Conservation (phyloP, 495 filamentous ascomycete genomes). For the Penicillium paradoxum region DNA sequence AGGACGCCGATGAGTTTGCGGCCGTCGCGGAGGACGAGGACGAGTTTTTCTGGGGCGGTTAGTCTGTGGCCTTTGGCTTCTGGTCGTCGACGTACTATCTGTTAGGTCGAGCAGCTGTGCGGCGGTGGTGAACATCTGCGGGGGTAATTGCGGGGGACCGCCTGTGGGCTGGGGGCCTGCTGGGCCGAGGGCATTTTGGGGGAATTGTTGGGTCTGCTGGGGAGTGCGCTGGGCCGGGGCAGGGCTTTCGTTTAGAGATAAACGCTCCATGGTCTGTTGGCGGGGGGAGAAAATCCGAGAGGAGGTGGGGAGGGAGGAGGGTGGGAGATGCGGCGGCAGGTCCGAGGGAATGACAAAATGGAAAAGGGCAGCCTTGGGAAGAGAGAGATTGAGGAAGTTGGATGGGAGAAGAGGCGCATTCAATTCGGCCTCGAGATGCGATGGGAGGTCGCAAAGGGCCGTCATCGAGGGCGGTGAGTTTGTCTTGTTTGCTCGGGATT, state of each 20-base stretch:
- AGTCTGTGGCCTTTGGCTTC: neutral
- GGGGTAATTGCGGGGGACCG: slow-evolving; percentile 49
- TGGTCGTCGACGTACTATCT: slow-evolving; percentile 62
- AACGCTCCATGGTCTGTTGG: slow-evolving; percentile 34
- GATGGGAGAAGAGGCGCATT: no score
- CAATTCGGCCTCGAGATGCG: slow-evolving; percentile 1
- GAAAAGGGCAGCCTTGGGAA: no score
- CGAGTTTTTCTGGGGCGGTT: slow-evolving; percentile 73
- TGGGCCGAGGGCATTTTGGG: slow-evolving; percentile 22
- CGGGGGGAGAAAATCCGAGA: slow-evolving; percentile 4
- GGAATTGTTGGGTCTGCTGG: slow-evolving; percentile 25
- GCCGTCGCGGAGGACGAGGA: slow-evolving; percentile 85
- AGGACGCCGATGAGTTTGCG: slow-evolving; percentile 89
- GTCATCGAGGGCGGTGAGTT: slow-evolving; percentile 22
- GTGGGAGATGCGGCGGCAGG: no score
- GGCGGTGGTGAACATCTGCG: slow-evolving; percentile 97
- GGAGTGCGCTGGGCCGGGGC: slow-evolving; percentile 22
- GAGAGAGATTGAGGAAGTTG: no score
- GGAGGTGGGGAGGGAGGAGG: slow-evolving; percentile 4
- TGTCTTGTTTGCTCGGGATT: slow-evolving; percentile 18
- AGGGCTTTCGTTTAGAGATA: slow-evolving; percentile 36
- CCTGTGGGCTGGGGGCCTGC: slow-evolving; percentile 21
- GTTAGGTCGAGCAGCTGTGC: slow-evolving; percentile 92
- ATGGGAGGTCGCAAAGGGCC: neutral
- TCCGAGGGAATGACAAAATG: no score